phyloP scores from a whole-genome alignment of 31 red algal species.

The Asparagopsis taxiformis region DNA sequence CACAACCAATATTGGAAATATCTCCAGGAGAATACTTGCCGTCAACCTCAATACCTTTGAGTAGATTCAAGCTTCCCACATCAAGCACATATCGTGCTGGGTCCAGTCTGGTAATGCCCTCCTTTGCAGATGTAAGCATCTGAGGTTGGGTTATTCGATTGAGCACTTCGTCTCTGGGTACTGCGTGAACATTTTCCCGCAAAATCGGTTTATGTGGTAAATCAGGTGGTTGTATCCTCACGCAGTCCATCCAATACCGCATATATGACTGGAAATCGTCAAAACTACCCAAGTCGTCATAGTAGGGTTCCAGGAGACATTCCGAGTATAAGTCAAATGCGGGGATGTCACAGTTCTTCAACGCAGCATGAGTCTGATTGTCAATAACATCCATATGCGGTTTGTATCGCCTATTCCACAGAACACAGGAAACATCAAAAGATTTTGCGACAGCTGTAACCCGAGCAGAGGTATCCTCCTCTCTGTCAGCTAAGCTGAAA shows the following conservation, averaged over 20 bases:
- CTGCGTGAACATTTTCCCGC: not conserved
- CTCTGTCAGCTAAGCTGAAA: constrained; percentile 37
- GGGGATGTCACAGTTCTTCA: not conserved
- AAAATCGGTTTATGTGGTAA: constrained; percentile 18
- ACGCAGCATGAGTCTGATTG: constrained; percentile 9
- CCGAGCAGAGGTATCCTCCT: constrained; percentile 21
- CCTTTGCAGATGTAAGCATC: no score
- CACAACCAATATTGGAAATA: constrained; percentile 46
- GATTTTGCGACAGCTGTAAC: constrained; percentile 25
- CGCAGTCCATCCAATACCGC: constrained; percentile 52
- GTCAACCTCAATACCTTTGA: constrained; percentile 13
- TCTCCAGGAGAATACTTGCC: constrained; percentile 40
- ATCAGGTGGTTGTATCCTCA: constrained; percentile 29
- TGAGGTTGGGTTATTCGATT: no score
- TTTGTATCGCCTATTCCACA: constrained; percentile 71
- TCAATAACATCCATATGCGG: constrained; percentile 44
- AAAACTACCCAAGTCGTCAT: constrained; percentile 12
- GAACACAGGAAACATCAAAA: constrained; percentile 23
- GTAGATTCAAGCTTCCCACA: constrained; percentile 35
- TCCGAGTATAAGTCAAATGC: constrained; percentile 49
- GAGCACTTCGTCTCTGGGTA: not conserved
- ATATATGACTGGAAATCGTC: constrained; percentile 74
- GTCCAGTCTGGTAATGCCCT: no score
- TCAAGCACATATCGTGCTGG: not conserved
- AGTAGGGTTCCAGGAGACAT: constrained; percentile 22